Conservation (phyloP, 208 protist species). For the Acanthamoeba castellanii region DNA sequence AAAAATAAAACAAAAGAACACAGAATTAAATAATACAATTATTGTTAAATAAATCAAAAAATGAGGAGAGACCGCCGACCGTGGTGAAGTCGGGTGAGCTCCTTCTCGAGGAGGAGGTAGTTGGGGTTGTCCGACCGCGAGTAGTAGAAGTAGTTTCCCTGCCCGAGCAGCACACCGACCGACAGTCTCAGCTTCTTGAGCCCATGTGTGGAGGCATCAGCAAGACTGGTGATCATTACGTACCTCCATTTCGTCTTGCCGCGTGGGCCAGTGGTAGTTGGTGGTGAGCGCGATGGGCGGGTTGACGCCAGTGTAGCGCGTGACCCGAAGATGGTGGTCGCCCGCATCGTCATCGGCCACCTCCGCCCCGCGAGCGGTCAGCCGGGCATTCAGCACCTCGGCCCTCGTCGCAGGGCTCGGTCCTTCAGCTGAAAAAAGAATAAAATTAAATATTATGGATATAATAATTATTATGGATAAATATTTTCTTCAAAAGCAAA, state of each 20-base stretch:
- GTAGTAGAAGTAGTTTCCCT: conserved; percentile 10
- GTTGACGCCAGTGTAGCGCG: background rate
- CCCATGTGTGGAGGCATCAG: too few species aligned
- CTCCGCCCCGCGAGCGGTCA: too few species aligned
- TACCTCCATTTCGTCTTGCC: background rate
- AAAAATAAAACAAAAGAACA: background rate
- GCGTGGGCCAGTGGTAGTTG: conserved; percentile 29
- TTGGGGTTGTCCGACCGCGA: conserved; percentile 20
- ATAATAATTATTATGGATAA: too few species aligned
- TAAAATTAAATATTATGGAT: too few species aligned
- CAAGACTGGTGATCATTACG: too few species aligned
- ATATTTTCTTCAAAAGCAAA: too few species aligned
- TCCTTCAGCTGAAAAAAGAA: too few species aligned
- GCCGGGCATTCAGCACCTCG: too few species aligned
- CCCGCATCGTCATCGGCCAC: too few species aligned
- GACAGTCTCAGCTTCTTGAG: too few species aligned
- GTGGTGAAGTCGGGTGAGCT: conserved; percentile 1
- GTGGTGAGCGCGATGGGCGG: conserved; percentile 43
- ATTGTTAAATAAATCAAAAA: background rate
- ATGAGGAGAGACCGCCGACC: background rate
- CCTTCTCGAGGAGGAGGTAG: conserved; percentile 20
- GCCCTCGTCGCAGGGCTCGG: too few species aligned
- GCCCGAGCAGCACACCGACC: background rate
- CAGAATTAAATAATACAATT: background rate
- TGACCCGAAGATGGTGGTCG: background rate